phyloP scores from a whole-genome alignment of 371 early-diverging fungal genomes.

The Mucor ambiguus region DNA sequence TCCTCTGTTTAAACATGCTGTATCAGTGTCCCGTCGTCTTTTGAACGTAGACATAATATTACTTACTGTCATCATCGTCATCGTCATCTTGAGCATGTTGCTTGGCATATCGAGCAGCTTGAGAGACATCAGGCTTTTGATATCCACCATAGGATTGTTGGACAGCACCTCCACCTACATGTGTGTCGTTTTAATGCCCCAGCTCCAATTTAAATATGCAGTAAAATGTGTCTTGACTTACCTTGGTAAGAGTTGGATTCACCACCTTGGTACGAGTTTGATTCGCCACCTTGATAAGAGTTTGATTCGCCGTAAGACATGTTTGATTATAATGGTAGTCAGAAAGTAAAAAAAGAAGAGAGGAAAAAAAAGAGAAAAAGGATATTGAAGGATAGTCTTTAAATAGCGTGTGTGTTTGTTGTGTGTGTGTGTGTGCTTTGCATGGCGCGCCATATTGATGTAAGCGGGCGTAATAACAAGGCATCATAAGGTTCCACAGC shows the following conservation, averaged over 20 bases:
- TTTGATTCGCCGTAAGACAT: conserved; percentile 6
- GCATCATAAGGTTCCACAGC: conserved; percentile 18
- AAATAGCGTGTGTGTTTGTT: background rate
- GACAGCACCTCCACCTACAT: conserved; percentile 1
- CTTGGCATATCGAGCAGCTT: conserved; percentile 35
- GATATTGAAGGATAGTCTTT: background rate
- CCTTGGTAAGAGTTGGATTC: conserved; percentile 29
- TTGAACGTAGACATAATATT: no score
- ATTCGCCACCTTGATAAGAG: conserved; percentile 12
- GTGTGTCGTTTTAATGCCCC: background rate
- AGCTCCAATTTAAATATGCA: background rate
- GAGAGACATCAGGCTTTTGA: conserved; percentile 30
- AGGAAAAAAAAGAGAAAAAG: background rate
- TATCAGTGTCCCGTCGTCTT: background rate
- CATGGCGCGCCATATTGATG: conserved; percentile 2
- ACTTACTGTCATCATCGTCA: conserved; percentile 30
- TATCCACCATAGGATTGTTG: conserved; percentile 16
- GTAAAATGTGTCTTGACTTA: background rate
- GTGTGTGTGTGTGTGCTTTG: background rate
- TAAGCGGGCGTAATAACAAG: conserved; percentile 9
- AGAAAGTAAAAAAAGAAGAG: background rate
- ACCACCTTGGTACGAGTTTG: conserved; percentile 17
- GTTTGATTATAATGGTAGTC: background rate
- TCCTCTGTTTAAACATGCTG: conserved; percentile 16
- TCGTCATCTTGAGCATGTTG: conserved; percentile 30